Conservation (phyloP, 2,329 filamentous ascomycete genomes). For the Colletotrichum chrysophilum region DNA sequence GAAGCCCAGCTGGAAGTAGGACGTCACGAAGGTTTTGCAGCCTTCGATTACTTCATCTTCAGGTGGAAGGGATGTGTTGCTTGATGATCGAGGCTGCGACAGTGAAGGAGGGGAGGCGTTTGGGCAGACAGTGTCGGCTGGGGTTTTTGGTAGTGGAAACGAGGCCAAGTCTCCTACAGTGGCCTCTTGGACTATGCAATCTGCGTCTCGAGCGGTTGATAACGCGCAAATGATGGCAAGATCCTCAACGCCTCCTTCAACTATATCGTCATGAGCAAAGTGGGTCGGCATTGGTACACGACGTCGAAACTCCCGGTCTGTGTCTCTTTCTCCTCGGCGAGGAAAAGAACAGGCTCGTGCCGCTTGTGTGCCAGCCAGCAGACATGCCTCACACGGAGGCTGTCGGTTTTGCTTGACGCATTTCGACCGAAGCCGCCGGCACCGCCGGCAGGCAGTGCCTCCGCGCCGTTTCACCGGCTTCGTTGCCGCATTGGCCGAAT, state of each 20-base stretch:
- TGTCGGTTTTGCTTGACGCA: conserved; percentile 2
- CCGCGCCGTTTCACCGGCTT: conserved; percentile 21
- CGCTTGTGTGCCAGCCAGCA: background rate
- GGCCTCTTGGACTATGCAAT: background rate
- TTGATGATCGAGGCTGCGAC: accelerated
- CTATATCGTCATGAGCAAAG: background rate
- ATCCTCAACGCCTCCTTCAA: background rate
- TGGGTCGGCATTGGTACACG: background rate
- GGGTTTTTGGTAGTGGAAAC: background rate
- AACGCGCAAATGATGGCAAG: background rate
- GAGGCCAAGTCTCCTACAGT: background rate
- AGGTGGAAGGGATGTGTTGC: background rate
- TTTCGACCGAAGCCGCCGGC: conserved; percentile 27
- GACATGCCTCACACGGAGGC: background rate
- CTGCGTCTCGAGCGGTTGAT: background rate
- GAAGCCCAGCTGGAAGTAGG: background rate
- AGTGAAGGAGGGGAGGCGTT: background rate
- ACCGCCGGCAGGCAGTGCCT: conserved; percentile 28
- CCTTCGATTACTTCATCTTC: background rate
- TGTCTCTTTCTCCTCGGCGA: background rate
- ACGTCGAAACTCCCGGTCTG: background rate
- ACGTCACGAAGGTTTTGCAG: background rate
- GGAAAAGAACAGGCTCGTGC: background rate
- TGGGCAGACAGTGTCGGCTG: background rate
- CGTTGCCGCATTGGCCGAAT: background rate